Conservation (phyloP, 1,139 yeast species). For the Eremothecium gossypii region DNA sequence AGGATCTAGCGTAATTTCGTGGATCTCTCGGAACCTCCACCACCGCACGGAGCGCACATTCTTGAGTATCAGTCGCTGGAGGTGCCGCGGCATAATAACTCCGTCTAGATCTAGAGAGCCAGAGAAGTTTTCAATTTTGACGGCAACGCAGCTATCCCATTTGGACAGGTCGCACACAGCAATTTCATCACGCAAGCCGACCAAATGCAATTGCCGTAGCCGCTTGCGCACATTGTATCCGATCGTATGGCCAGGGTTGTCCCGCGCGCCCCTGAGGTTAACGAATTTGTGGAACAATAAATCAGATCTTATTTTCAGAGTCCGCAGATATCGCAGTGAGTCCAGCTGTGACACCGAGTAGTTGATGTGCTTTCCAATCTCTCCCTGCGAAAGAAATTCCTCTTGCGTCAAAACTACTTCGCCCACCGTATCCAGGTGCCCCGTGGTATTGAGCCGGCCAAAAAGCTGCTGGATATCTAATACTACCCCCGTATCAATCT, state of each 20-base stretch:
- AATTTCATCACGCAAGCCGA: conserved; percentile 8
- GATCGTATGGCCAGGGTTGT: conserved; percentile 24
- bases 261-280: conserved; percentile 26
- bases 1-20: too few relatives aligned
- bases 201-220: conserved; percentile 13
- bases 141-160: conserved; percentile 22
- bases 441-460: conserved; percentile 5
- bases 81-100: conserved; percentile 18
- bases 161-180: conserved; percentile 17
- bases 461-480: conserved; percentile 14
- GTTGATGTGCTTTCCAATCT: background rate
- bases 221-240: conserved; percentile 19
- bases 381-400: conserved; percentile 7
- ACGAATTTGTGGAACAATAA: conserved; percentile 18
- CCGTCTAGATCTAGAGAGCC: conserved; percentile 19
- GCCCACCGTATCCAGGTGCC: conserved; percentile 9
- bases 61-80: conserved; percentile 13
- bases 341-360: conserved; percentile 15
- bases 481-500: conserved; percentile 8
- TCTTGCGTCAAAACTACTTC: conserved; percentile 15
- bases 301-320: conserved; percentile 16
- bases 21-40: conserved; percentile 16
- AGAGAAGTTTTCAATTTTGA: conserved; percentile 12
- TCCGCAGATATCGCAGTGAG: conserved; percentile 16
- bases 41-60: conserved; percentile 15